Evolutionary conservation across 2,329 filamentous ascomycete species (phyloP).

Genomic region (Teratosphaeria zuluensis): DNA sequence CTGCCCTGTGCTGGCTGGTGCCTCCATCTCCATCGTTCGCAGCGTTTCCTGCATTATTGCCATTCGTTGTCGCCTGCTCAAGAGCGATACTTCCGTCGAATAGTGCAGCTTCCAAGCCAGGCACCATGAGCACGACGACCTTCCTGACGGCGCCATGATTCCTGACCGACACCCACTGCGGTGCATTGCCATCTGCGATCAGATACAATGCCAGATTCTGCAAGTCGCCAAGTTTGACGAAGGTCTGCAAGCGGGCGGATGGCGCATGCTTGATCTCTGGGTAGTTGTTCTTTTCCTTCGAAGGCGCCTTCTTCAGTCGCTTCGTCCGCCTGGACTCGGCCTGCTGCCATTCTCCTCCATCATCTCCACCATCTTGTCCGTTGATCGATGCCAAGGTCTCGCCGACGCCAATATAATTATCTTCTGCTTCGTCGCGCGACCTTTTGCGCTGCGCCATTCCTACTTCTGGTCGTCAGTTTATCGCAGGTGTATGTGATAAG

Average conservation of each 20-base stretch:
- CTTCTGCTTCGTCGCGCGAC: constrained; percentile 14
- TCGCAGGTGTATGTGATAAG: neutral
- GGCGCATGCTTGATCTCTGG: constrained; percentile 44
- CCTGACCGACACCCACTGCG: constrained; percentile 54
- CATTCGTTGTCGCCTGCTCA: neutral
- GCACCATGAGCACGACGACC: constrained; percentile 83
- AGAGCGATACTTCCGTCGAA: constrained; percentile 53
- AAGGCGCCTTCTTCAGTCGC: constrained; percentile 16
- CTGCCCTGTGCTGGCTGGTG: neutral
- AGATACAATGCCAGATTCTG: constrained; percentile 51
- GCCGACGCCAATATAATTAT: constrained; percentile 16
- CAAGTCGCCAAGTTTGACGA: constrained; percentile 49
- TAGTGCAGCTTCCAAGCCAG: constrained; percentile 83
- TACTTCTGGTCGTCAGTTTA: neutral
- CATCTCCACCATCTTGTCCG: constrained; percentile 16
- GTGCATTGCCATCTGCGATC: constrained; percentile 50
- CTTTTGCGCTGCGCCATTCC: constrained; percentile 19
- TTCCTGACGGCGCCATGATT: constrained; percentile 52
- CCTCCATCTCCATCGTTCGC: neutral
- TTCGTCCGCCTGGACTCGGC: constrained; percentile 15
- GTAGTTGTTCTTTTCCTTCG: constrained; percentile 35
- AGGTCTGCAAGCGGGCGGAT: constrained; percentile 44
- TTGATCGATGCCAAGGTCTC: constrained; percentile 17
- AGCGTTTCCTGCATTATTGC: neutral
- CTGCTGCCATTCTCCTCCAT: constrained; percentile 17